A percentile compares a stretch with the other conserved stretches of the same genome.
Conservation (phyloP, 345 rosid genomes). For the Eutrema japonicum region DNA sequence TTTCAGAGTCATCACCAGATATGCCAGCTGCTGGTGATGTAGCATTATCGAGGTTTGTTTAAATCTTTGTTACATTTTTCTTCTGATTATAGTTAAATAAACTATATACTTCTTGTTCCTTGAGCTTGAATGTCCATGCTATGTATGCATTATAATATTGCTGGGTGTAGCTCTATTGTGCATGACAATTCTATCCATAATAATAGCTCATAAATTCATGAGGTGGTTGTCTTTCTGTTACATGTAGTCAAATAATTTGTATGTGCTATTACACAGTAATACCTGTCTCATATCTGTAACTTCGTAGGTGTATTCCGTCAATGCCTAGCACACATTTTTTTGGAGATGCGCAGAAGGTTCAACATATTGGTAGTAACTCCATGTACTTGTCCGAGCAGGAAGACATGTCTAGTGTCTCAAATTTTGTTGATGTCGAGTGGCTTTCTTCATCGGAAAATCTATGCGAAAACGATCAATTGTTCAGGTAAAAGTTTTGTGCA, state of each 20-base stretch:
- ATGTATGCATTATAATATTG: slow-evolving; percentile 13
- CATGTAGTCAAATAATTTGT: slow-evolving; percentile 15
- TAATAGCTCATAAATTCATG: slow-evolving; percentile 17
- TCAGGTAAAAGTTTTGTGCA: slow-evolving; percentile 57
- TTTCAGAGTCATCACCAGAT: slow-evolving; percentile 87
- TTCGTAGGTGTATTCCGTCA: slow-evolving; percentile 70
- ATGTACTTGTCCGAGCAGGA: slow-evolving; percentile 66
- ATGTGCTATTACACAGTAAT: slow-evolving; percentile 4
- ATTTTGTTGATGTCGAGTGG: slow-evolving; percentile 93
- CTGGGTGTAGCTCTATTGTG: not conserved
- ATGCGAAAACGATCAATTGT: slow-evolving; percentile 80
- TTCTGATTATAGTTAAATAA: slow-evolving; percentile 20
- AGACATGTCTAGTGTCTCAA: slow-evolving; percentile 71
- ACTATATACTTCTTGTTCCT: slow-evolving; percentile 1
- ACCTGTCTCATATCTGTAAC: slow-evolving; percentile 14
- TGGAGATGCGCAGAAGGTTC: slow-evolving; percentile 67
- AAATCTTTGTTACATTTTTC: slow-evolving; percentile 10
- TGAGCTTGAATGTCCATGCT: slow-evolving; percentile 15
- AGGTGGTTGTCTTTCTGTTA: slow-evolving; percentile 22
- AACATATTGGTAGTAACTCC: slow-evolving; percentile 55
- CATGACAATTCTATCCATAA: slow-evolving; percentile 10
- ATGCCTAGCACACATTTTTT: slow-evolving; percentile 77
- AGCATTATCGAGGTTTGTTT: slow-evolving; percentile 70
- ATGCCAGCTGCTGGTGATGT: slow-evolving; percentile 79
- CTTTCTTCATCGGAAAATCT: slow-evolving; percentile 92